Percentiles rank a stretch among this genome's conserved stretches.
phyloP scores from a whole-genome alignment of 345 rosid genomes.

The Salix viminalis region DNA sequence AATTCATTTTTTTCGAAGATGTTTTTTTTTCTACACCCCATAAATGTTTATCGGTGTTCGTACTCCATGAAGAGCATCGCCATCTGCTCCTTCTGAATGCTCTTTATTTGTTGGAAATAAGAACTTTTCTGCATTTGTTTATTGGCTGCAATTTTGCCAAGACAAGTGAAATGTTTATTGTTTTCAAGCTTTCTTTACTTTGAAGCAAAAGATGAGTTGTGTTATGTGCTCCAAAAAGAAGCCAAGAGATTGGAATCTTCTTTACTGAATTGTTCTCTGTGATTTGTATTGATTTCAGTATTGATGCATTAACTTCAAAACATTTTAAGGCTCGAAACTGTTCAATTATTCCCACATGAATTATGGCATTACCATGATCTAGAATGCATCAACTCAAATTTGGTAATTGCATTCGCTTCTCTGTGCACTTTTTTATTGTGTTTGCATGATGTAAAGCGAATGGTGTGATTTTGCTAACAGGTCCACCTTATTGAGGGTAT shows the following conservation, averaged over 20 bases:
- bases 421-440: background rate
- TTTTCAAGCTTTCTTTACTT: background rate
- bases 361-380: background rate
- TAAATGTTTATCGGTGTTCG: background rate
- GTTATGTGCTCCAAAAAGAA: background rate
- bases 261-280: background rate
- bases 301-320: background rate
- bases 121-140: background rate
- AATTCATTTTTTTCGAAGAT: no score
- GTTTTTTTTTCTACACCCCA: no score
- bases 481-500: slow-evolving; percentile 97
- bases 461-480: slow-evolving; percentile 29
- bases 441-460: background rate
- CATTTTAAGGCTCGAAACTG: background rate
- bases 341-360: background rate
- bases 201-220: background rate
- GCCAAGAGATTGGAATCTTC: background rate
- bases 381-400: background rate
- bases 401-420: background rate
- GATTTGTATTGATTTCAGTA: background rate
- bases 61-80: background rate
- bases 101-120: background rate
- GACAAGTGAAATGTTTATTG: no score
- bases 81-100: background rate
- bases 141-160: background rate